Base-by-base conservation (phyloP, 208 protist genomes). In the Trypanosoma melophagium region DNA sequence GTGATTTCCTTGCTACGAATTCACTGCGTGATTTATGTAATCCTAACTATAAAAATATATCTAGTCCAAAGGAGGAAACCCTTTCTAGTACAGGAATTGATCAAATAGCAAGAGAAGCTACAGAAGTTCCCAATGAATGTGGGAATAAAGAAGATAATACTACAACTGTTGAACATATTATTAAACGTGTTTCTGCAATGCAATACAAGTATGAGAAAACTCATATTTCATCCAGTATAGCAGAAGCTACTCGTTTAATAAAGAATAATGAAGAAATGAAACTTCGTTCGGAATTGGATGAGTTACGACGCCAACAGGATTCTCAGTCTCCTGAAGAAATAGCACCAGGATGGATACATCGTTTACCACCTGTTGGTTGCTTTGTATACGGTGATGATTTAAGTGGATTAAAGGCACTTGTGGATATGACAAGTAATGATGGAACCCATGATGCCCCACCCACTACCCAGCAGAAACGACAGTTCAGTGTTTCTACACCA, bases 351-450 rank as follows among this genome's bases (percentile, higher is more conserved):
- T 95, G 89, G 89, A 31, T 76, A 0, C 84, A 90, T 65, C 80
- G 71, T 21, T 77, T 95, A 76, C 90, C 90, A 3, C 87, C 90
- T 3, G 83, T 79, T 1, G 86, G 77, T 12, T 86, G 80, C 57
- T 86, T 95, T 72, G 66, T 95, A 21, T 80, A 81, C 60, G 90
- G 90, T 40, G 90, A 93, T 61, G 87, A 92, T 52, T 77, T 95
- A 19, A 92, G 85, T 57, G 90, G 90, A 19, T 73, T 71, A 17
- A 74, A 78, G 10, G 74, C 83, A n/a, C 64, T 92, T 31, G 47
- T 63, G 4, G 81, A 89, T 14, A 80, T 63, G n/a, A 51, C 87
- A 0, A 78, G 83, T 49, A 7, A 65, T 62, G 80, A 69, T 21
- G 44, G 66, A 10, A 8, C 17, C 16, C 40, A 63, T 2, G 66